phyloP scores from a whole-genome alignment of 108 stramenopile species.

The Schizochytrium sp. region DNA sequence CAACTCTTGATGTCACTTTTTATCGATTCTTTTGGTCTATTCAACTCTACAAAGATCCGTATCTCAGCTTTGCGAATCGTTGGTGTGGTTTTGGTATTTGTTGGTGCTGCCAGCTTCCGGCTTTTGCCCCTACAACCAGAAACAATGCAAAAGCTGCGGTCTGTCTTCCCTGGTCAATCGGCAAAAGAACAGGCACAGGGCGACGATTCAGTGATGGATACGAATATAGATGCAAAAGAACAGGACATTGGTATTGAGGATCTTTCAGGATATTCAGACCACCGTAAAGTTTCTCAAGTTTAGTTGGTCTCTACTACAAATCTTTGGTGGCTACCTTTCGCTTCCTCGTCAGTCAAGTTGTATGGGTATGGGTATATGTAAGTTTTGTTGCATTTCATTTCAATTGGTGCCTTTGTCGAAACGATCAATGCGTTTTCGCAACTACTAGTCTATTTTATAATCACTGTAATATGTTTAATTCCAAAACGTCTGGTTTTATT shows the following conservation, averaged over 20 bases:
- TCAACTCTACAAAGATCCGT: neutral
- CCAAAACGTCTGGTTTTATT: neutral
- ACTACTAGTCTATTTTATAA: neutral
- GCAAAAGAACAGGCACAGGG: neutral
- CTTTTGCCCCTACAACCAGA: neutral
- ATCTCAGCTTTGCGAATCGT: conserved; percentile 4
- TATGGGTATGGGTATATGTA: no score
- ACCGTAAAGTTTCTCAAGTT: neutral
- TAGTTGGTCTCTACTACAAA: neutral
- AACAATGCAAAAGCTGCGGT: neutral
- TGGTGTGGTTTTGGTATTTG: conserved; percentile 18
- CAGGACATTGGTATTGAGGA: neutral
- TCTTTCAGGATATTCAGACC: neutral
- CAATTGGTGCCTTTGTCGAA: no score
- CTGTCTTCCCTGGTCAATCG: no score
- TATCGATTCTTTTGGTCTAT: conserved; percentile 29
- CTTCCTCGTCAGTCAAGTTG: no score
- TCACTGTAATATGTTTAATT: neutral
- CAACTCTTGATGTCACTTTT: conserved; percentile 54
- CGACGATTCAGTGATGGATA: neutral
- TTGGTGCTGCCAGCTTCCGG: conserved; percentile 52
- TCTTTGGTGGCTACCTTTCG: neutral
- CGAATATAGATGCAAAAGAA: neutral
- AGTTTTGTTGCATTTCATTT: no score
- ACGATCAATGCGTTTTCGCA: no score